Conservation (phyloP, 2,329 filamentous ascomycete species). For the Penicillium sp. region DNA sequence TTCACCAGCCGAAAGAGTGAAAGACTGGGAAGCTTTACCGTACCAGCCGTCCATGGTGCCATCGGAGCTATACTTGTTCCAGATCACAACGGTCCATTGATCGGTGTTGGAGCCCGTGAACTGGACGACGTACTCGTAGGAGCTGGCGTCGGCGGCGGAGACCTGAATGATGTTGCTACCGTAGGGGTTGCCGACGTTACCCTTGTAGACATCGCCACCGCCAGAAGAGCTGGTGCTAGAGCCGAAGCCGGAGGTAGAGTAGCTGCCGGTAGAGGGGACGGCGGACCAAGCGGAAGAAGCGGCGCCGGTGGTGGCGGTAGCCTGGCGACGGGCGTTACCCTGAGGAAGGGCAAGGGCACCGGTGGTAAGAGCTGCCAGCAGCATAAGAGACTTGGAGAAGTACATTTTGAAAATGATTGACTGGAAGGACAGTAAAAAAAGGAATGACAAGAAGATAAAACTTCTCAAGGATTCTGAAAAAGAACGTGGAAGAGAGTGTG, state of each 20-base stretch:
- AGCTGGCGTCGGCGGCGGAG: slow-evolving; percentile 26
- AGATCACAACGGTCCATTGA: slow-evolving; percentile 37
- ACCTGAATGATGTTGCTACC: slow-evolving; percentile 44
- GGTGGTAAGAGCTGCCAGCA: slow-evolving; percentile 32
- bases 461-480: background rate
- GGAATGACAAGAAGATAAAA: background rate
- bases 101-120: slow-evolving; percentile 33
- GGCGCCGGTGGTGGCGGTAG: slow-evolving; percentile 3
- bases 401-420: slow-evolving; percentile 28
- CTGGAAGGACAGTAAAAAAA: background rate
- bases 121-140: slow-evolving; percentile 38
- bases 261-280: slow-evolving; percentile 19
- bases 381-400: slow-evolving; percentile 32
- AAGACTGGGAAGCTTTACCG: slow-evolving; percentile 29
- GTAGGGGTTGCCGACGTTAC: slow-evolving; percentile 40
- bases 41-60: slow-evolving; percentile 36
- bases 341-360: slow-evolving; percentile 20
- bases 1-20: slow-evolving; percentile 31
- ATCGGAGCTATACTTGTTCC: slow-evolving; percentile 38
- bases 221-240: slow-evolving; percentile 20
- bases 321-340: slow-evolving; percentile 26
- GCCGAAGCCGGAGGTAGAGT: slow-evolving; percentile 36
- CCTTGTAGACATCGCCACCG: slow-evolving; percentile 32
- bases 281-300: slow-evolving; percentile 16
- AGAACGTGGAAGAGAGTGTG: background rate